These are phyloP conservation scores for Populus hybrid DNA, from an alignment of 441 rosid genomes.

Conservation along the genomic window DNA sequence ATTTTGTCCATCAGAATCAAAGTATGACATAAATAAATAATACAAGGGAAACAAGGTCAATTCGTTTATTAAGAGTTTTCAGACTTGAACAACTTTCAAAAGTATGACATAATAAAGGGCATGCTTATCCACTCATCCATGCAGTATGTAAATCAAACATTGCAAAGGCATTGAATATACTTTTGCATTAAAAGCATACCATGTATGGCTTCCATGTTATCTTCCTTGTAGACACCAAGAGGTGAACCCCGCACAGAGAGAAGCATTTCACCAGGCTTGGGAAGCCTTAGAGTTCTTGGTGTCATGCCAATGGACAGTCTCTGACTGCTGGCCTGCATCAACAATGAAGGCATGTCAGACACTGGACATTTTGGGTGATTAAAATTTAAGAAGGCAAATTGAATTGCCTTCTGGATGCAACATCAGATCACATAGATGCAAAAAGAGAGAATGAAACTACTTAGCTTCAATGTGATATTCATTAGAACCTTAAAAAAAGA, in stretches of 20 bases:
- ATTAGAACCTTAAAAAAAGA: not conserved
- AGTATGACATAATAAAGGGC: not conserved
- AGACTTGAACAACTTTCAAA: not conserved
- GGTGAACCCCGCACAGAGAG: slow-evolving; percentile 89
- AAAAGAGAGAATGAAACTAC: not conserved
- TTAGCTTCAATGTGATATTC: not conserved
- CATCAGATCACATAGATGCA: not conserved
- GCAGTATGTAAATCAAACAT: too few relatives aligned
- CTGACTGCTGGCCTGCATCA: slow-evolving; percentile 59
- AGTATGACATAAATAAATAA: not conserved
- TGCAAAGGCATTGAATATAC: not conserved
- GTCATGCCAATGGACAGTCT: slow-evolving; percentile 89
- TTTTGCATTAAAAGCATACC: slow-evolving; percentile 40
- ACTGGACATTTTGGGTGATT: not conserved
- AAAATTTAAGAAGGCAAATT: not conserved
- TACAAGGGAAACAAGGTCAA: not conserved
- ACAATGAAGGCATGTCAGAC: not conserved
- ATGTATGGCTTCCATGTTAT: slow-evolving; percentile 78
- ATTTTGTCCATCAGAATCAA: slow-evolving; percentile 7
- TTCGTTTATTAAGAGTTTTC: not conserved
- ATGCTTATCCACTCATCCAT: too few relatives aligned
- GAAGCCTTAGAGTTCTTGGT: slow-evolving; percentile 70
- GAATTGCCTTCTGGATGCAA: not conserved
- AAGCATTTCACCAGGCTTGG: slow-evolving; percentile 86
- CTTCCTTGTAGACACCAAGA: slow-evolving; percentile 78